Conservation (phyloP, 2,329 filamentous ascomycete genomes). For the Epichloe elymi region DNA sequence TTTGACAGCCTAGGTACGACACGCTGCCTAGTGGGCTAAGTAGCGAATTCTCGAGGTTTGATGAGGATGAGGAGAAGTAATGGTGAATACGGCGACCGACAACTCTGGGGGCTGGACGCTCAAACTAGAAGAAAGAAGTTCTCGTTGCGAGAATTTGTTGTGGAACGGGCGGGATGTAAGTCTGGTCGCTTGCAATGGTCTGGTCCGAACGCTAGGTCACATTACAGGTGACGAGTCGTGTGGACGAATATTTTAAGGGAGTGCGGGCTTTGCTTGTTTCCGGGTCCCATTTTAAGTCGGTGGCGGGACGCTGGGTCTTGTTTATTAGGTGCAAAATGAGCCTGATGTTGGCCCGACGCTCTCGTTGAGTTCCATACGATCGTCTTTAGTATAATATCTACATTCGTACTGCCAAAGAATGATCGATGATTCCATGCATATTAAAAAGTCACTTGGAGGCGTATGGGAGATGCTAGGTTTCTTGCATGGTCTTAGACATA, state of each 20-base stretch:
- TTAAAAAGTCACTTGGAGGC: no score
- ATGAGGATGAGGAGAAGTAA: background rate
- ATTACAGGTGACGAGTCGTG: background rate
- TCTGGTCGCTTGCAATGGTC: background rate
- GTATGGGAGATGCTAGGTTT: no score
- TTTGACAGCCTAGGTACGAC: background rate
- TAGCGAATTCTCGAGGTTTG: background rate
- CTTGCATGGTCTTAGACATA: no score
- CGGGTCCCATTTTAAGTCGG: background rate
- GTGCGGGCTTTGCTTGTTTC: background rate
- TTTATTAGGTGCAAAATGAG: background rate
- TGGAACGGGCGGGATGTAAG: conserved; percentile 5
- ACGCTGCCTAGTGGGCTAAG: background rate
- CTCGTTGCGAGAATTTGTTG: conserved; percentile 6
- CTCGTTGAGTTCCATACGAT: no score
- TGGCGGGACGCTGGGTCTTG: background rate
- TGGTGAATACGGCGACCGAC: background rate
- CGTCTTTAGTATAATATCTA: no score
- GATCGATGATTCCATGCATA: no score
- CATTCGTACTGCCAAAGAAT: no score
- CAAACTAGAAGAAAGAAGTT: background rate
- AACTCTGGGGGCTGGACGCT: background rate
- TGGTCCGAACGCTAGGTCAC: background rate
- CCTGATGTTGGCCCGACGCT: background rate
- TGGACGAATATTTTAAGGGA: background rate